These are phyloP conservation scores for Cymodocea nodosa DNA, from an alignment of 116 monocot species.

Conservation along the genomic window DNA sequence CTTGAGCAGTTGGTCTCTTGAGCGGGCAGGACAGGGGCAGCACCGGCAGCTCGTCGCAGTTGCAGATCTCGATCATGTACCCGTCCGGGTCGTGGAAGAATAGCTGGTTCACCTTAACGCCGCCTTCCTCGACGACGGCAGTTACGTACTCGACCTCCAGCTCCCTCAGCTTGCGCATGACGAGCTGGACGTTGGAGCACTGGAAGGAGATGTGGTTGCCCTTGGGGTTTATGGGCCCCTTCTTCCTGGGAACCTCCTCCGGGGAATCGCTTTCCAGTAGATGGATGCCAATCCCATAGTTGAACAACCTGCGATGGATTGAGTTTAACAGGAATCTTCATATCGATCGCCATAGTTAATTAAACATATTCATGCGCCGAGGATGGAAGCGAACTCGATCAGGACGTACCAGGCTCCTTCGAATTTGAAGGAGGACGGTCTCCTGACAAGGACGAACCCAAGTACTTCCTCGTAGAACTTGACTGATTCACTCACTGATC, in stretches of 20 bases:
- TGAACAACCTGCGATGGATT: constrained; percentile 33
- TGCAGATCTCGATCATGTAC: constrained; percentile 21
- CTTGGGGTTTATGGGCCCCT: constrained; percentile 47
- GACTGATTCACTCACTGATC: constrained; percentile 33
- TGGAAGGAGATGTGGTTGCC: constrained; percentile 69
- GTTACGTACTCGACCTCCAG: constrained; percentile 42
- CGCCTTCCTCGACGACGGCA: constrained; percentile 39
- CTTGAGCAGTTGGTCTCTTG: not conserved
- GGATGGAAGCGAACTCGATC: not conserved
- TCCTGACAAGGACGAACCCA: constrained; percentile 38
- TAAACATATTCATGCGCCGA: not conserved
- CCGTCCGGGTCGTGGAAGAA: constrained; percentile 25
- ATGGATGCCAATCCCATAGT: constrained; percentile 59
- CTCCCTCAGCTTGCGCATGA: constrained; percentile 25
- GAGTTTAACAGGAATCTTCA: too few species aligned
- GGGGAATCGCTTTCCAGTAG: constrained; percentile 34
- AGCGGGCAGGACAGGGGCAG: constrained; percentile 7
- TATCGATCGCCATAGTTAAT: too few species aligned
- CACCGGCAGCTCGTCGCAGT: constrained; percentile 12
- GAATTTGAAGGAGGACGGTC: constrained; percentile 53
- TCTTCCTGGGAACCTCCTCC: constrained; percentile 32
- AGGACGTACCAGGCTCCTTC: constrained; percentile 47
- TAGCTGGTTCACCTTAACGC: constrained; percentile 24
- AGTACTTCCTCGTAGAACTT: constrained; percentile 51
- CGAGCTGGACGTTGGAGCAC: constrained; percentile 22